phyloP scores from a whole-genome alignment of 768 basidiomycete genomes.

The Chlorophyllum brunneum region DNA sequence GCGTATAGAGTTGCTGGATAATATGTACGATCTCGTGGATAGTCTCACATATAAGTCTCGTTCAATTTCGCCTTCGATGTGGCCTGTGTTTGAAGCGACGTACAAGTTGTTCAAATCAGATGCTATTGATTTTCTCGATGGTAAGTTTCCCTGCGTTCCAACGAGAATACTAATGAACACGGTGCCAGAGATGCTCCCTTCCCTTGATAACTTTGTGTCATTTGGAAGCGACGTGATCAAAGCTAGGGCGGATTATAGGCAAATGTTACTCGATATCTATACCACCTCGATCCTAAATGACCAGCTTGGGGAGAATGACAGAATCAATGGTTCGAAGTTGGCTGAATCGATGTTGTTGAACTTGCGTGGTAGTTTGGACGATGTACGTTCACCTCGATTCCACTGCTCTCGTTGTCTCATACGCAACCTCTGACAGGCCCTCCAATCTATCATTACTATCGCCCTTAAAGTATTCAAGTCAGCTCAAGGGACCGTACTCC shows the following conservation, averaged over 20 bases:
- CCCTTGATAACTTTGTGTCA: constrained; percentile 85
- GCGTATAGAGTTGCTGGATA: constrained; percentile 81
- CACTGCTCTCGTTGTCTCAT: background rate
- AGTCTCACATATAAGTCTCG: constrained; percentile 79
- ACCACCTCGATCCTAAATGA: constrained; percentile 64
- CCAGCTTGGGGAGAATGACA: constrained; percentile 80
- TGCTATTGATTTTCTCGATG: constrained; percentile 84
- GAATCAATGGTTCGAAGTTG: constrained; percentile 80
- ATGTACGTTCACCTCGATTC: constrained; percentile 42
- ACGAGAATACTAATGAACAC: background rate
- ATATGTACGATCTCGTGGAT: constrained; percentile 84
- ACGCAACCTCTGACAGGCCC: constrained; percentile 20
- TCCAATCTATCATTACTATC: constrained; percentile 62
- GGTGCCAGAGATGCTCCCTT: constrained; percentile 74
- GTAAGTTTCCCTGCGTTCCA: constrained; percentile 32
- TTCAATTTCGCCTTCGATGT: constrained; percentile 75
- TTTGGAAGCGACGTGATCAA: constrained; percentile 78
- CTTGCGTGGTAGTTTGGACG: constrained; percentile 72
- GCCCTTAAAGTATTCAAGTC: constrained; percentile 57
- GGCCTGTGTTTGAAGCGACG: constrained; percentile 82
- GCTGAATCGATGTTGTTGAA: constrained; percentile 81
- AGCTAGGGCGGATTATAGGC: constrained; percentile 66
- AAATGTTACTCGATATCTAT: constrained; percentile 83
- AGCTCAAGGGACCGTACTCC: constrained; percentile 59
- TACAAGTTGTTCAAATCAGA: constrained; percentile 81